Base-by-base conservation (phyloP, 1,284 basidiomycete species). In the Fomitopsis pinicola region DNA sequence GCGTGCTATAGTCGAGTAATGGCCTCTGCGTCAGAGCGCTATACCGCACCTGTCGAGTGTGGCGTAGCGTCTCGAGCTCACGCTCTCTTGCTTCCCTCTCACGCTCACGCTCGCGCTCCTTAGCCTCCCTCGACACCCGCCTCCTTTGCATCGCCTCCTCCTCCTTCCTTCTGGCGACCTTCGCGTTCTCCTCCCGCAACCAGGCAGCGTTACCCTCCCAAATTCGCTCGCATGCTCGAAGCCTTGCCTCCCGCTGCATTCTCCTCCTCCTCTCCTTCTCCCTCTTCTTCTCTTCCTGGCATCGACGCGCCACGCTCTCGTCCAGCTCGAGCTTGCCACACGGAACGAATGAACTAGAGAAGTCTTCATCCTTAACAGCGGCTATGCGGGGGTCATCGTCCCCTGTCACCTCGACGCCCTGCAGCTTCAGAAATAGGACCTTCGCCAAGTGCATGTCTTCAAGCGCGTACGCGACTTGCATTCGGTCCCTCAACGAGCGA, bases 361-460 rank as follows among this genome's bases (percentile, higher is more conserved):
- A 87, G 69, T 88, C 87, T 67, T 86, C 85, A 73, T 88, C 86
- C 63, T 77, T 78, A 50, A 88, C 85, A 26, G 78, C 76, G 38
- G 79, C 84, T 58, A 88, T 86, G 56, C 84, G 80, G 1, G 86
- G 85, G 72, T 88, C 86, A 61, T 80, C 72, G 68, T 85, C 82
- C 19, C 78, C 78, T 14, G 78, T 77, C 67, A 87, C 81, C 59
- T 85, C 80, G 58, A 87, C 80, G 63, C 85, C 86, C 62, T 82
- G 81, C 64, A 87, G 80, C 42, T 80, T 79, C 59, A 89, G 75
- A 15, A 86, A 77, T 26, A 89, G 78, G 35, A 84, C 77, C 75
- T 85, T 86, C 45, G 87, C 85, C 61, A 82, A 79, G 62, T 83
- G 84, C 62, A 88, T 81, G 74, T 89, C 77, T 69, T 88, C 86